A percentile compares a stretch with the other conserved stretches of the same genome.
Conservation (phyloP, 306 rosid species). For the Psophocarpus tetragonolobus region DNA sequence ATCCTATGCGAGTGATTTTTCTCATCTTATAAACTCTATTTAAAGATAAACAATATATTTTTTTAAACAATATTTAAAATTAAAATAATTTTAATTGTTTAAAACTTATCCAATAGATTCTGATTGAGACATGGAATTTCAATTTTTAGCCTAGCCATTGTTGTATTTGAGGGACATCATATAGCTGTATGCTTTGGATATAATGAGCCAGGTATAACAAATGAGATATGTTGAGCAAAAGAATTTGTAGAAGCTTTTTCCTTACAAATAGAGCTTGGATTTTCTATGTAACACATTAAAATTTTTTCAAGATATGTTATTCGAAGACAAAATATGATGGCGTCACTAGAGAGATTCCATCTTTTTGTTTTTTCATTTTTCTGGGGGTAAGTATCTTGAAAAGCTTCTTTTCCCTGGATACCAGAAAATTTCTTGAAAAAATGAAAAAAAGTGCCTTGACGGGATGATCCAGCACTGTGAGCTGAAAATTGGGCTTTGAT, state of each 20-base stretch:
- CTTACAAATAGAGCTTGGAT: neutral
- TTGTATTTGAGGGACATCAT: neutral
- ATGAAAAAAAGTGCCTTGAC: neutral
- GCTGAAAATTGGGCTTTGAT: constrained; percentile 4
- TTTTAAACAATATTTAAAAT: no score
- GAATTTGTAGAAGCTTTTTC: neutral
- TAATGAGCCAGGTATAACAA: neutral
- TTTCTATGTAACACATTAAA: neutral
- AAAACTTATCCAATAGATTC: no score
- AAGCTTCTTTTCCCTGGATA: neutral
- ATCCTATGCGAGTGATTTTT: no score
- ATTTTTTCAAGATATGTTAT: constrained; percentile 4
- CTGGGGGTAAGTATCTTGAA: neutral
- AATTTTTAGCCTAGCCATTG: neutral
- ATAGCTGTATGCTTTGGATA: neutral
- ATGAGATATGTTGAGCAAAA: neutral
- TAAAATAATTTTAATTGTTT: no score
- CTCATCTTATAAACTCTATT: no score
- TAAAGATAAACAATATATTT: no score
- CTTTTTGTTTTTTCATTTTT: neutral
- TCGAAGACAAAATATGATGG: constrained; percentile 2
- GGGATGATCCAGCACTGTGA: neutral
- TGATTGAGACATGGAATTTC: neutral
- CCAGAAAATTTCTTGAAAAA: constrained; percentile 13
- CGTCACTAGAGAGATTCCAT: neutral